Percentiles rank a stretch among this genome's conserved stretches.
Evolutionary conservation across 345 rosid genomes (phyloP).

Genomic region (Ceriops zippeliana): DNA sequence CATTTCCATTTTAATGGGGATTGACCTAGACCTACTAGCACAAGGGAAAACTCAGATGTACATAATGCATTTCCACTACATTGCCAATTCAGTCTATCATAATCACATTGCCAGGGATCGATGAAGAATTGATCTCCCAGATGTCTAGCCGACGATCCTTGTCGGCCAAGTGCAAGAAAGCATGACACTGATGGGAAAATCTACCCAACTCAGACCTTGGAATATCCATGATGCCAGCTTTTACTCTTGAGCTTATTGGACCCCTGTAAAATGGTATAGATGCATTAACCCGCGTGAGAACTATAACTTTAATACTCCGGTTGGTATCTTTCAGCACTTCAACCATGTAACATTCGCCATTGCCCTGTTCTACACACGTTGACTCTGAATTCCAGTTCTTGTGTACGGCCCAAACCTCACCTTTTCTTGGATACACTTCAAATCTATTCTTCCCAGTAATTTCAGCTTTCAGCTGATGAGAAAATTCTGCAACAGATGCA

Average conservation of each 20-base stretch:
- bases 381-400: conserved; percentile 25
- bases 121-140: conserved; percentile 50
- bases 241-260: conserved; percentile 34
- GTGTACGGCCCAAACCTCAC: conserved; percentile 60
- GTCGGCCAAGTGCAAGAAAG: conserved; percentile 27
- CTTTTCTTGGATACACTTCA: conserved; percentile 43
- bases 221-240: conserved; percentile 27
- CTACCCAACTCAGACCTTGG: conserved; percentile 25
- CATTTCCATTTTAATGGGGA: conserved; percentile 10
- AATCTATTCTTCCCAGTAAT: conserved; percentile 14
- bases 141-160: conserved; percentile 9
- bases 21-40: not conserved
- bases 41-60: not conserved
- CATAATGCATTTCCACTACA: conserved; percentile 1
- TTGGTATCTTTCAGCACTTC: conserved; percentile 40
- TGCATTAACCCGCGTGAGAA: conserved; percentile 25
- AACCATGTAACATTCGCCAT: conserved; percentile 39
- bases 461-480: conserved; percentile 40
- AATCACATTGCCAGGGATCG: conserved; percentile 24
- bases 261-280: conserved; percentile 25
- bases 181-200: conserved; percentile 62
- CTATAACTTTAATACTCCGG: conserved; percentile 22
- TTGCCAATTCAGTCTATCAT: conserved; percentile 24
- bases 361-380: conserved; percentile 10
- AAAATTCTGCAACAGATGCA: conserved; percentile 30